Evolutionary conservation across 1,139 yeast genomes (phyloP).

Genomic region (Hanseniaspora sp.): DNA sequence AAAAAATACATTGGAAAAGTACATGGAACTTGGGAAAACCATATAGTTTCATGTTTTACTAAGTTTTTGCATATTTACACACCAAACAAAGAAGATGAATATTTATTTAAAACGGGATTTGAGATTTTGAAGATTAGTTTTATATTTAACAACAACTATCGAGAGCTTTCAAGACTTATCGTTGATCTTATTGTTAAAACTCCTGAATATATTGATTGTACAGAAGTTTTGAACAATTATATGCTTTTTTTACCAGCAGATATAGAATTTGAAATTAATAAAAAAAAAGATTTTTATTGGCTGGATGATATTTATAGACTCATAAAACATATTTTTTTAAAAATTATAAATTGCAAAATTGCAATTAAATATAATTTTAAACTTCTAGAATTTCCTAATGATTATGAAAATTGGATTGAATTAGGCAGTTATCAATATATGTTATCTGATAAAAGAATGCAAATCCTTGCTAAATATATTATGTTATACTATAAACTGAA

Average conservation of each 20-base stretch:
- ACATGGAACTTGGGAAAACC: constrained; percentile 13
- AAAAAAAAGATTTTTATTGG: not conserved
- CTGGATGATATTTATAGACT: constrained; percentile 9
- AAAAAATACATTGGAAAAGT: constrained; percentile 9
- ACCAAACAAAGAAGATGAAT: constrained; percentile 8
- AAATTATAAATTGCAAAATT: not conserved
- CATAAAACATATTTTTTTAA: not conserved
- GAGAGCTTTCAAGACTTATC: not conserved
- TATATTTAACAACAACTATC: not conserved
- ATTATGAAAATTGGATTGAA: not conserved
- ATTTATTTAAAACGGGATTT: not conserved
- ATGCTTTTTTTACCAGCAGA: constrained; percentile 6
- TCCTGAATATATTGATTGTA: not conserved
- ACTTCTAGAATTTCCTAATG: not conserved
- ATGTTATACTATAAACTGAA: not conserved
- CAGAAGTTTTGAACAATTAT: not conserved
- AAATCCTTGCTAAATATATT: not conserved
- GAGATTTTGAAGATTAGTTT: not conserved
- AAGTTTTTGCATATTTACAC: not conserved
- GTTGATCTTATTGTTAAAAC: not conserved
- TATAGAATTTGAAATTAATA: not conserved
- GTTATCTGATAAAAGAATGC: not conserved
- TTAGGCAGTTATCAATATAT: constrained; percentile 1
- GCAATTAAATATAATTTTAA: not conserved
- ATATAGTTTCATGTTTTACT: constrained; percentile 2